Conservation (phyloP, 331 rosid genomes). For the Erythrophleum ivorense region DNA sequence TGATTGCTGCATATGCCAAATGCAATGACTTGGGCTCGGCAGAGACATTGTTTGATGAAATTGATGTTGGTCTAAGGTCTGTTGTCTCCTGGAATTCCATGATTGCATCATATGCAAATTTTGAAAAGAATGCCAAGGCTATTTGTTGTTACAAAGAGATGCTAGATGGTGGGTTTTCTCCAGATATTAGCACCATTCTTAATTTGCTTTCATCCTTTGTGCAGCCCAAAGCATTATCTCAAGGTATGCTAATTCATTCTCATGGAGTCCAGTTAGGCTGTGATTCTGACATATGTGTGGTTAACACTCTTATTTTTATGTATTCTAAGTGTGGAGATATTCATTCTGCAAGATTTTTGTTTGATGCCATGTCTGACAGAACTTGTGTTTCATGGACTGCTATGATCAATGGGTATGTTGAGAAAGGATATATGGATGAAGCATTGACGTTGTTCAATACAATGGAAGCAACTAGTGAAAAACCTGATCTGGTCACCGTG, state of each 20-base stretch:
- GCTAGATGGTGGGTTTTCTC: conserved; percentile 47
- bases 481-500: conserved; percentile 59
- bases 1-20: conserved; percentile 69
- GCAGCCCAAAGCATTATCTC: conserved; percentile 47
- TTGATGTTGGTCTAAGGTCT: conserved; percentile 47
- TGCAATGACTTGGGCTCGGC: conserved; percentile 53
- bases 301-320: neutral
- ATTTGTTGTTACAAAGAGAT: conserved; percentile 51
- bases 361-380: conserved; percentile 51
- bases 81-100: conserved; percentile 71
- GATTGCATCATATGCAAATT: conserved; percentile 61
- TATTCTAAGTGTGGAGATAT: conserved; percentile 59
- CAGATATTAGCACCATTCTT: conserved; percentile 58
- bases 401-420: conserved; percentile 61
- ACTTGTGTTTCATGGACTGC: conserved; percentile 72
- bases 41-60: conserved; percentile 47
- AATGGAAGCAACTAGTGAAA: conserved; percentile 56
- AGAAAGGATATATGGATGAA: conserved; percentile 54
- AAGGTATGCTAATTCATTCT: conserved; percentile 55
- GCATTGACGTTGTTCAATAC: conserved; percentile 52
- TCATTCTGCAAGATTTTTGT: conserved; percentile 51
- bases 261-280: conserved; percentile 62
- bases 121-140: conserved; percentile 43
- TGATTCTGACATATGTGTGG: conserved; percentile 49
- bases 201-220: conserved; percentile 58